phyloP scores from a whole-genome alignment of 345 rosid species.

The Moricandia moricandioides region DNA sequence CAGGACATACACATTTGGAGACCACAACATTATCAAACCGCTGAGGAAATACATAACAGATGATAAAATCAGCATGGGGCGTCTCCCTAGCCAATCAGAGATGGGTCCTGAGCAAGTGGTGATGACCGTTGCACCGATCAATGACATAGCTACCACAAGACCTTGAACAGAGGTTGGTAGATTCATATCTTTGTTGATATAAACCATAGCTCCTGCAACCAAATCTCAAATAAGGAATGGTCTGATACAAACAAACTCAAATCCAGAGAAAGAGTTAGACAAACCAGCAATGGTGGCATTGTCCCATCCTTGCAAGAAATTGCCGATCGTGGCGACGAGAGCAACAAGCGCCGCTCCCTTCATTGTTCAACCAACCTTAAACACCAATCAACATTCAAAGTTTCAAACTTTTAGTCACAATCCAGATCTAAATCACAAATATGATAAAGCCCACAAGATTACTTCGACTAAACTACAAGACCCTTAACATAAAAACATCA shows the following conservation, averaged over 20 bases:
- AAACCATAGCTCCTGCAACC: constrained; percentile 73
- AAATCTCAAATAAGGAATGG: neutral
- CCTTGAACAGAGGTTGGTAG: constrained; percentile 73
- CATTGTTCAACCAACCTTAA: constrained; percentile 45
- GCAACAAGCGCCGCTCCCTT: constrained; percentile 85
- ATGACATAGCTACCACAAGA: constrained; percentile 91
- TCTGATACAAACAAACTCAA: neutral
- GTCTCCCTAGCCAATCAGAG: constrained; percentile 92
- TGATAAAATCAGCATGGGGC: constrained; percentile 87
- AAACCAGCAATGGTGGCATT: constrained; percentile 98
- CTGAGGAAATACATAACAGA: constrained; percentile 75
- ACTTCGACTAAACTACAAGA: neutral
- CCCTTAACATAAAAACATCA: neutral
- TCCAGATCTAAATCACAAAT: constrained; percentile 19
- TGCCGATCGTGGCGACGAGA: constrained; percentile 85
- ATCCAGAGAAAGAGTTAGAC: constrained; percentile 1
- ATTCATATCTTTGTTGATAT: constrained; percentile 69
- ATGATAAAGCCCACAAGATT: neutral
- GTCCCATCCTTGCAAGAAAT: constrained; percentile 99
- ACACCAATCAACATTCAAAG: neutral
- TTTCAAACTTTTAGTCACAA: constrained; percentile 14
- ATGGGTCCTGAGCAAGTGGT: constrained; percentile 94
- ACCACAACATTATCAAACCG: constrained; percentile 90
- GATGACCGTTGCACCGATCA: constrained; percentile 84
- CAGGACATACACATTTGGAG: constrained; percentile 81